Conservation (phyloP, 1,139 yeast species). For the Protomyces lactucae-debilis region DNA sequence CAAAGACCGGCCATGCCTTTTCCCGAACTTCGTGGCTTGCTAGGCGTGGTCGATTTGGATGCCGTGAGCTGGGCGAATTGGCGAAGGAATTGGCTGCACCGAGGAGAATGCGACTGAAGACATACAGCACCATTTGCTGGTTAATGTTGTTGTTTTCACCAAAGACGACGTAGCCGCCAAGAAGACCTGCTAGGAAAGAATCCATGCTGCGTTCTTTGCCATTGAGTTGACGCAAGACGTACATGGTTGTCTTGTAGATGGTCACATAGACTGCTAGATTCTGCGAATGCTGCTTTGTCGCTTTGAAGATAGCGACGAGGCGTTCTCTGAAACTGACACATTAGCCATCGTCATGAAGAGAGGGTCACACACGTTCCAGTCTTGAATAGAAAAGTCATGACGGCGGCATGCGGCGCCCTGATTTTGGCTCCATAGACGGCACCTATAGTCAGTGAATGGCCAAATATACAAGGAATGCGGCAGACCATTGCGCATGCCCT, state of each 20-base stretch:
- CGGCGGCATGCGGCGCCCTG: constrained; percentile 69
- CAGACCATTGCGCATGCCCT: constrained; percentile 42
- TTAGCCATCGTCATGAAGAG: not conserved
- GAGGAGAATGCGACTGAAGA: constrained; percentile 54
- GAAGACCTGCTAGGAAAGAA: constrained; percentile 58
- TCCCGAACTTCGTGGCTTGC: constrained; percentile 5
- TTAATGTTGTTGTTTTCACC: constrained; percentile 46
- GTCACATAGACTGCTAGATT: constrained; percentile 65
- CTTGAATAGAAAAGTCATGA: constrained; percentile 55
- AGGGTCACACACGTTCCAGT: constrained; percentile 37
- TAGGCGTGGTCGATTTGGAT: not conserved
- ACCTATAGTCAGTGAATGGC: constrained; percentile 38
- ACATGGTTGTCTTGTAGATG: constrained; percentile 49
- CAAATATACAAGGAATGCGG: not conserved
- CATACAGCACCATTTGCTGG: constrained; percentile 53
- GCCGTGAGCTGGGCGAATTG: constrained; percentile 24
- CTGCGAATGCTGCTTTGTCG: constrained; percentile 62
- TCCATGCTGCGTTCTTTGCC: constrained; percentile 36
- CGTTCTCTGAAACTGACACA: constrained; percentile 45
- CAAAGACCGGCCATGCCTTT: constrained; percentile 54
- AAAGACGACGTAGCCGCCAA: constrained; percentile 63
- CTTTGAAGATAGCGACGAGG: constrained; percentile 49
- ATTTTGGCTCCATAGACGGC: constrained; percentile 68
- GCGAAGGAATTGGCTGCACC: constrained; percentile 50
- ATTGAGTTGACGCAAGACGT: constrained; percentile 35